phyloP scores from a whole-genome alignment of 345 rosid genomes.

The Theobroma cacao region DNA sequence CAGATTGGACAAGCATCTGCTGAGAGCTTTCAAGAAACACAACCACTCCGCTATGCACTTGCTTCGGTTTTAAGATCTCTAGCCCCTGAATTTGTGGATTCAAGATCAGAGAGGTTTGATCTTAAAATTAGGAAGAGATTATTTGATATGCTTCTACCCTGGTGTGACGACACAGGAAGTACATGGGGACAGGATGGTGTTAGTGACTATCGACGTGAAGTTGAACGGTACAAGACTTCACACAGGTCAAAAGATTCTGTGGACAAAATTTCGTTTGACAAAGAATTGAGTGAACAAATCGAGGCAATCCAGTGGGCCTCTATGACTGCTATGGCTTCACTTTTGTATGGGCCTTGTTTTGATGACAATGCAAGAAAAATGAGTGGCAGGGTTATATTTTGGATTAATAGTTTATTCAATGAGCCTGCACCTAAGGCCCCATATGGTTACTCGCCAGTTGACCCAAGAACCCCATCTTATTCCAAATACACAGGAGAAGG shows the following conservation, averaged over 20 bases:
- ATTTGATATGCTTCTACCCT: slow-evolving; percentile 86
- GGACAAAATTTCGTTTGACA: slow-evolving; percentile 92
- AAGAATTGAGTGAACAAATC: slow-evolving; percentile 83
- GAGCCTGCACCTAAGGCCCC: slow-evolving; percentile 96
- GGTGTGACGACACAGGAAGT: slow-evolving; percentile 86
- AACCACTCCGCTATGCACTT: slow-evolving; percentile 87
- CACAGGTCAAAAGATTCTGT: slow-evolving; percentile 94
- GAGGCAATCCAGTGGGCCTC: slow-evolving; percentile 99
- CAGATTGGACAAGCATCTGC: slow-evolving; percentile 54
- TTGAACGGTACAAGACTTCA: slow-evolving; percentile 90
- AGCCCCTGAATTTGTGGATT: slow-evolving; percentile 94
- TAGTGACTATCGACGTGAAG: slow-evolving; percentile 94
- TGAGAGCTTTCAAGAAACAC: slow-evolving; percentile 89
- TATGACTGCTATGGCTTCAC: slow-evolving; percentile 96
- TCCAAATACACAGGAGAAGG: slow-evolving; percentile 80
- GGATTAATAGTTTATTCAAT: slow-evolving; percentile 96
- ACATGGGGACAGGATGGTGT: slow-evolving; percentile 85
- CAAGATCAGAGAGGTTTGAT: slow-evolving; percentile 90
- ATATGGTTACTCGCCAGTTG: slow-evolving; percentile 95
- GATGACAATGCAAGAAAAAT: slow-evolving; percentile 98
- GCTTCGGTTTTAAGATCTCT: slow-evolving; percentile 87
- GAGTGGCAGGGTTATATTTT: slow-evolving; percentile 93
- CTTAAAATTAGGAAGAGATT: slow-evolving; percentile 81
- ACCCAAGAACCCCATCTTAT: slow-evolving; percentile 87
- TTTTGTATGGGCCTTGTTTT: slow-evolving; percentile 94